phyloP scores from a whole-genome alignment of 164 flowering plant species.

The Tetracentron sinense region DNA sequence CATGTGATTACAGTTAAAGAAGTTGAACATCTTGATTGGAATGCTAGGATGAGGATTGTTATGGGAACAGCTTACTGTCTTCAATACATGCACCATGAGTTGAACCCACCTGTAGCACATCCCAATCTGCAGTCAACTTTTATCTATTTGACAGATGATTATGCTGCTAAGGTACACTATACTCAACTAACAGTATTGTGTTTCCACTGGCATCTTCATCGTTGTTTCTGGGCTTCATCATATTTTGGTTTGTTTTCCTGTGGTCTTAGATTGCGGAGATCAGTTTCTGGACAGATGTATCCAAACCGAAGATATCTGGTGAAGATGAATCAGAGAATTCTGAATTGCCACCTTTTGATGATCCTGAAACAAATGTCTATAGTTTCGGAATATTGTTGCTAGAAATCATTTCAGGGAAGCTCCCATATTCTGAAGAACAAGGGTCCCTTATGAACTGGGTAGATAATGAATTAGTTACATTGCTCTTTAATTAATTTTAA shows the following conservation, averaged over 20 bases:
- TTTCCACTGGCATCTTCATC: neutral
- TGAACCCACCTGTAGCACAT: slow-evolving; percentile 75
- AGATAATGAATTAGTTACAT: slow-evolving; percentile 6
- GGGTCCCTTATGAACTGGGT: slow-evolving; percentile 72
- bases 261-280: slow-evolving; percentile 57
- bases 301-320: slow-evolving; percentile 29
- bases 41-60: slow-evolving; percentile 65
- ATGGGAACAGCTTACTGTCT: slow-evolving; percentile 95
- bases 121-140: slow-evolving; percentile 38
- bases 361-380: slow-evolving; percentile 64
- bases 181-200: neutral
- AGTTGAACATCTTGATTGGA: slow-evolving; percentile 92
- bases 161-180: slow-evolving; percentile 89
- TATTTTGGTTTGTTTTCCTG: neutral
- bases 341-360: slow-evolving; percentile 36
- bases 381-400: slow-evolving; percentile 73
- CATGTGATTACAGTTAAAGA: slow-evolving; percentile 61
- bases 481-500: neutral
- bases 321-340: slow-evolving; percentile 34
- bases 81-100: slow-evolving; percentile 83
- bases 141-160: slow-evolving; percentile 73
- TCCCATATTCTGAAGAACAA: slow-evolving; percentile 54
- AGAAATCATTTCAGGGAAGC: slow-evolving; percentile 83
- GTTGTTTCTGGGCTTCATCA: neutral
- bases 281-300: slow-evolving; percentile 31